Evolutionary conservation across 2,329 filamentous ascomycete genomes (phyloP).

Genomic region (Pyrenochaeta sp.): DNA sequence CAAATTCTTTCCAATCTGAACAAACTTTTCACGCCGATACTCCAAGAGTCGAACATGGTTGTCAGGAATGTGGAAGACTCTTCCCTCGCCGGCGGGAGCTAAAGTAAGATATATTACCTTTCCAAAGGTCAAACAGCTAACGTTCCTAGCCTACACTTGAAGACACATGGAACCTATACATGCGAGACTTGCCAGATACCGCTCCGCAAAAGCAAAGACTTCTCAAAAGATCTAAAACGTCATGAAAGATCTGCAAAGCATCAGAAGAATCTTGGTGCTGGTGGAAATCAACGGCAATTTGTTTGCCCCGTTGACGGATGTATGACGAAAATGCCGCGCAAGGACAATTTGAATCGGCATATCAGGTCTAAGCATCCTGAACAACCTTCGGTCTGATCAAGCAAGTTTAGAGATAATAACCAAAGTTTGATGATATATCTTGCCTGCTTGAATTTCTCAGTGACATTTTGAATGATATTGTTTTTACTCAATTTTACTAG

Average conservation of each 20-base stretch:
- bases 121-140: background rate
- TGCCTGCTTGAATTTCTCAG: background rate
- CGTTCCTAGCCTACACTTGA: background rate
- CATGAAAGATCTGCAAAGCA: conserved; percentile 1
- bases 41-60: background rate
- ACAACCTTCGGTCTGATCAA: background rate
- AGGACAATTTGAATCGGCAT: conserved; percentile 34
- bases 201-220: conserved; percentile 5
- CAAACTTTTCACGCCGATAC: background rate
- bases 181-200: conserved; percentile 2
- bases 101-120: background rate
- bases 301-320: conserved; percentile 6
- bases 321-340: conserved; percentile 42
- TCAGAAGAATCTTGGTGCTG: background rate
- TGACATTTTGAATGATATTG: background rate
- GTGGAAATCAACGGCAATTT: background rate
- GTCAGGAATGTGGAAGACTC: background rate
- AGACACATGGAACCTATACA: conserved; percentile 3
- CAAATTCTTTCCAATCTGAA: conserved; percentile 1
- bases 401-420: conserved; percentile 1
- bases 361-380: conserved; percentile 12
- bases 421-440: background rate
- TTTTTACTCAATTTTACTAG: background rate
- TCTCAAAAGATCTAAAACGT: conserved; percentile 2
- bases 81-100: conserved; percentile 1